Evolutionary conservation across 257 asterid species (phyloP).

Genomic region (Ilex asprella): DNA sequence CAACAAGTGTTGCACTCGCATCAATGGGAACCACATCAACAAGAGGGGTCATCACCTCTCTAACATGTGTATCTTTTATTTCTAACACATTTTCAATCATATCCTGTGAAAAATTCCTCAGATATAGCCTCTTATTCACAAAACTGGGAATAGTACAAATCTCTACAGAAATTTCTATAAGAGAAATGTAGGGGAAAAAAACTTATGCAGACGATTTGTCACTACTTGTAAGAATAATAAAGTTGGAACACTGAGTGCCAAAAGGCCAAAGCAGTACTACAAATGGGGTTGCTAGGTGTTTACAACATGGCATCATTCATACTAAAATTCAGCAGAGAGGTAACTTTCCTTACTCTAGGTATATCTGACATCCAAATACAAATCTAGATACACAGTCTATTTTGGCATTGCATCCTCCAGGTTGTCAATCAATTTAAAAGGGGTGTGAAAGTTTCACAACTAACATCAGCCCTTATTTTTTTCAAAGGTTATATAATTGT

Average conservation of each 20-base stretch:
- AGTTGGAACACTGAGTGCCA: too few species aligned
- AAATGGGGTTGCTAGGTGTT: too few species aligned
- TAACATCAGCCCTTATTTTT: not conserved
- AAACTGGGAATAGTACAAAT: not conserved
- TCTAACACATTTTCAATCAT: slow-evolving; percentile 97
- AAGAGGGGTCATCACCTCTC: slow-evolving; percentile 99
- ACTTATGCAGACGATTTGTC: too few species aligned
- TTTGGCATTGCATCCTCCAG: slow-evolving; percentile 12
- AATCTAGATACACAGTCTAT: too few species aligned
- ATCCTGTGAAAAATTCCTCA: slow-evolving; percentile 52
- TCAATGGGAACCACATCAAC: slow-evolving; percentile 96
- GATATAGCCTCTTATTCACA: slow-evolving; percentile 1
- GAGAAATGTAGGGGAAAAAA: not conserved
- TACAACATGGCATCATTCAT: too few species aligned
- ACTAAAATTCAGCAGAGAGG: too few species aligned
- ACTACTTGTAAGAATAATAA: too few species aligned
- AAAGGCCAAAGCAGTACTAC: too few species aligned
- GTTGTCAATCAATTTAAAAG: slow-evolving; percentile 6
- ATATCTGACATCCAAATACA: too few species aligned
- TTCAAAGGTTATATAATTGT: not conserved
- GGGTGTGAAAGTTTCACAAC: slow-evolving; percentile 6
- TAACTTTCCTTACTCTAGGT: too few species aligned
- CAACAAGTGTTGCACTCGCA: slow-evolving; percentile 81
- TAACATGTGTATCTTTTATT: slow-evolving; percentile 95
- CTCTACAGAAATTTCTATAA: not conserved